Conservation (phyloP, 1,284 basidiomycete species). For the Sporisorium sorghi region DNA sequence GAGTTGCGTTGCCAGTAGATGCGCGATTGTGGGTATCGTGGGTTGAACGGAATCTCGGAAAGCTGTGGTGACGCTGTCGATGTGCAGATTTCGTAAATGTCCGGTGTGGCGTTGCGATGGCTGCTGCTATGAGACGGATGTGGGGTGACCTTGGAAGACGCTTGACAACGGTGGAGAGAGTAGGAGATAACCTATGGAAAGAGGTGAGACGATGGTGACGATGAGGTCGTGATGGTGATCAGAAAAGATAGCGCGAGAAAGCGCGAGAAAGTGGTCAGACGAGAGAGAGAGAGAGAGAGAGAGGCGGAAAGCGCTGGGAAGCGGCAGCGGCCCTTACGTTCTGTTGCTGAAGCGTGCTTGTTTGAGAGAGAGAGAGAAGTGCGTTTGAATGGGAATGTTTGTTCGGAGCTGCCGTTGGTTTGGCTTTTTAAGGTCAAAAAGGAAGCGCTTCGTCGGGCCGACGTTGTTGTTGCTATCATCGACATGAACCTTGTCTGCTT, state of each 20-base stretch:
- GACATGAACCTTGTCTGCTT: neutral
- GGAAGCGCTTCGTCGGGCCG: neutral
- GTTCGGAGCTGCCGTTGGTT: neutral
- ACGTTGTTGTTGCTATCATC: neutral
- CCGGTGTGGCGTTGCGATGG: neutral
- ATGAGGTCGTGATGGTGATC: neutral
- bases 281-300: neutral
- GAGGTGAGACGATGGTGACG: no score
- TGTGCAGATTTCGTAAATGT: neutral
- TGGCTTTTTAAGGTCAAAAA: constrained; percentile 1
- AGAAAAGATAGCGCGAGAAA: no score
- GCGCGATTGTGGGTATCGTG: constrained; percentile 11
- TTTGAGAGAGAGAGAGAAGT: neutral
- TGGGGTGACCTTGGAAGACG: neutral
- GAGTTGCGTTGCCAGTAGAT: neutral
- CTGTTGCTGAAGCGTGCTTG: neutral
- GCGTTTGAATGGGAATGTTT: neutral
- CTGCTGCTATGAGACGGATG: neutral
- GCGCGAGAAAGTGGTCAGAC: neutral
- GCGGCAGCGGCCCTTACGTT: constrained; percentile 22
- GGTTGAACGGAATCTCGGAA: neutral
- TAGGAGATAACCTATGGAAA: neutral
- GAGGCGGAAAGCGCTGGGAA: constrained; percentile 1
- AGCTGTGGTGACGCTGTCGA: neutral
- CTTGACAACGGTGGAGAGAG: neutral